Evolutionary conservation across 768 basidiomycete genomes (phyloP).

Genomic region (Mycena belliarum): DNA sequence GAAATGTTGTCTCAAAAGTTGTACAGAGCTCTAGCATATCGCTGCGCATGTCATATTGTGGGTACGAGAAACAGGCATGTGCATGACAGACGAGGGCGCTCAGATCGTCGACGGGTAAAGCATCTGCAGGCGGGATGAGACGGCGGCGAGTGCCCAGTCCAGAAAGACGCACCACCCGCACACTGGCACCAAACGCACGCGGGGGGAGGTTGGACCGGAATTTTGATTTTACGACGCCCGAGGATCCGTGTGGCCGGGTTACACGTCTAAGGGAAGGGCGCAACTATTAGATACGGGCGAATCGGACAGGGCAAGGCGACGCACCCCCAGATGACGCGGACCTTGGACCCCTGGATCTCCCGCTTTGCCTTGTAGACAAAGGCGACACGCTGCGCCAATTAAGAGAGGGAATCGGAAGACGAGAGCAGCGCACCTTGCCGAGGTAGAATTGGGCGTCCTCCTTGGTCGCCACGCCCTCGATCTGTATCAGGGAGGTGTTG

Average conservation of each 20-base stretch:
- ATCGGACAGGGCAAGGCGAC: conserved; percentile 27
- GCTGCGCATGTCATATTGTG: conserved; percentile 45
- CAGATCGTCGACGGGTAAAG: conserved; percentile 87
- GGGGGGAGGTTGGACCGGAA: conserved; percentile 95
- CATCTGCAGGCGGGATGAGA: conserved; percentile 55
- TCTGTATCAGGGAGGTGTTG: conserved; percentile 94
- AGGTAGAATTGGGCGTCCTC: conserved; percentile 98
- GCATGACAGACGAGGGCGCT: conserved; percentile 31
- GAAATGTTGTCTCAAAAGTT: too few relatives aligned
- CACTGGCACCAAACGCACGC: conserved; percentile 88
- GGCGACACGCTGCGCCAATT: conserved; percentile 67
- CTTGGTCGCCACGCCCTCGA: conserved; percentile 93
- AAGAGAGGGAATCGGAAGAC: too few relatives aligned
- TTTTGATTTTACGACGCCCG: conserved; percentile 96
- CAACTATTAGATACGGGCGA: background rate
- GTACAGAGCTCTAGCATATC: background rate
- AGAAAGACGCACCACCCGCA: conserved; percentile 74
- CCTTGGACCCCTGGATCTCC: conserved; percentile 90
- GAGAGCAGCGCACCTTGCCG: conserved; percentile 55
- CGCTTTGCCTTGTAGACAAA: conserved; percentile 98
- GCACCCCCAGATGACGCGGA: conserved; percentile 98
- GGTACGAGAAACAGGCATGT: conserved; percentile 35
- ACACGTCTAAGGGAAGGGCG: conserved; percentile 62
- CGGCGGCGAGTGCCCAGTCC: background rate
- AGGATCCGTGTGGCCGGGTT: conserved; percentile 91